Base-by-base conservation (phyloP, 169 alveolate genomes). In the Eimeria maxima region DNA sequence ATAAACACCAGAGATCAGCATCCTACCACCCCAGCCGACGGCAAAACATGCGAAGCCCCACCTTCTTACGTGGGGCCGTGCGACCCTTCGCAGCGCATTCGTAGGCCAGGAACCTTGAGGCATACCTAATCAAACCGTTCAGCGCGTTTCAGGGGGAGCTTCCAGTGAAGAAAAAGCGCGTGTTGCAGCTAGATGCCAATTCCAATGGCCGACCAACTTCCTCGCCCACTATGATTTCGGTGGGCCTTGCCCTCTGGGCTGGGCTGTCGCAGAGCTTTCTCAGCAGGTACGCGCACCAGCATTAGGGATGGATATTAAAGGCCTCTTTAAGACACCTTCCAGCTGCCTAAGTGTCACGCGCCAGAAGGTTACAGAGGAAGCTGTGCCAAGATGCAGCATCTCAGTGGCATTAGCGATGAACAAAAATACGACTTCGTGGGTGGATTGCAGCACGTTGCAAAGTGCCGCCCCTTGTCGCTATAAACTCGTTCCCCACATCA, bases 21-120 rank as follows among this genome's bases (percentile, higher is more conserved):
- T 20, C 83, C 50, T 44, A 1, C 33, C 53, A 63, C 74, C 53
- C 63, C 60, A 93, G 96, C 47, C 16, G 96, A 93, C n/a, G 96
- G 96, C 22, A 71, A 80, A 18, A 53, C 94, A 29, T 93, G 96
- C 53, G 96, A 93, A 67, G 96, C 96, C 33, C 96, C 96, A 29
- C 94, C 93, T 22, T 83, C 96, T 22, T 93, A 93, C 73, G 47
- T 44, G 33, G 96, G 96, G 24, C 96, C 96, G 3, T 93, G 96
- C 91, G 94, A 47, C 20, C 47, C 80, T 22, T 33, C 42, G 38
- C 96, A 67, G 65, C 87, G 78, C 65, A 47, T 93, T 13, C 69
- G 96, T 93, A 63, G 18, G 94, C 63, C 60, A 24, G 27, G 47
- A 42, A 38, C 16, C 44, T 2, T 8, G 33, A 53, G 29, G 10